These are phyloP conservation scores for Trichoderma sp. DNA, from an alignment of 2,329 filamentous ascomycete genomes.

Conservation along the genomic window DNA sequence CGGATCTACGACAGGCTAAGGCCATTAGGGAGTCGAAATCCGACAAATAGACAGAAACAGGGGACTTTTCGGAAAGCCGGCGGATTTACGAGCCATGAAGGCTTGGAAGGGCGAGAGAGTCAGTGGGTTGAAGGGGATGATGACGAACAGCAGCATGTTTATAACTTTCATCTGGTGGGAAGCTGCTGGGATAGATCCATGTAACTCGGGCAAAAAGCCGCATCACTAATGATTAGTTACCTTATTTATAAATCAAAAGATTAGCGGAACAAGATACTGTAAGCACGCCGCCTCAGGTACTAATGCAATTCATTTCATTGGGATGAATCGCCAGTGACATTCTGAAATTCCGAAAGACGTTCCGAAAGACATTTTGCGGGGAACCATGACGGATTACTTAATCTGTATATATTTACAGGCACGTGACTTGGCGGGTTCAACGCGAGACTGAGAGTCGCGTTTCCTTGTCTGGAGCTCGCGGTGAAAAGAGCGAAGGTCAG, in stretches of 20 bases:
- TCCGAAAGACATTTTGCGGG: neutral
- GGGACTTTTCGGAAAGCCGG: neutral
- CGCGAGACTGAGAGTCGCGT: neutral
- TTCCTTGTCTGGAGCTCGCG: neutral
- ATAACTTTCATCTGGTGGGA: neutral
- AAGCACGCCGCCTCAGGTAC: neutral
- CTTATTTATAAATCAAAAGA: neutral
- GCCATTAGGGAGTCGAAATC: neutral
- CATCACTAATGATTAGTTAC: neutral
- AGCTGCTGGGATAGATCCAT: neutral
- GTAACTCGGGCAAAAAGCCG: neutral
- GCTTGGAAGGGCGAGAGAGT: neutral
- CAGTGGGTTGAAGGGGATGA: neutral
- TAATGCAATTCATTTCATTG: neutral
- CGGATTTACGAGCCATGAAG: neutral
- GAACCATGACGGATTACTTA: neutral
- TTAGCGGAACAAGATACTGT: neutral
- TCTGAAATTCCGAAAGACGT: neutral
- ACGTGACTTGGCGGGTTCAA: conserved; percentile 2
- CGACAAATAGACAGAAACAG: neutral
- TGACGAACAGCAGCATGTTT: neutral
- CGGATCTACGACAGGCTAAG: neutral
- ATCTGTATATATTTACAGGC: neutral
- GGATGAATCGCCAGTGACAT: neutral
- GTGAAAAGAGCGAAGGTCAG: neutral